These are phyloP conservation scores for Spathaspora sp. DNA, from an alignment of 805 yeast species.

Conservation along the genomic window DNA sequence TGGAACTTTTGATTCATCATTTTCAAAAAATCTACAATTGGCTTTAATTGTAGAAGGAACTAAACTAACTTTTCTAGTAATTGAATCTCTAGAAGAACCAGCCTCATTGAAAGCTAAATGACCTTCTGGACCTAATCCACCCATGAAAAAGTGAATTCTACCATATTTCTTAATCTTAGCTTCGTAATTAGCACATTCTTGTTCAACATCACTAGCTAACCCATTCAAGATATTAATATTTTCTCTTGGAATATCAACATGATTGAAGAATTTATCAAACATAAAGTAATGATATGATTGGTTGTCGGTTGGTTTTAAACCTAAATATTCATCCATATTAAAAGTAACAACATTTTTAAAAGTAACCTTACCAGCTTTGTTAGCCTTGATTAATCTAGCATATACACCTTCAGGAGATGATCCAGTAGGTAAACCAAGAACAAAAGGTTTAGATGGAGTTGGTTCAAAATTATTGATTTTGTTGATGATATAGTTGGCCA, in stretches of 20 bases:
- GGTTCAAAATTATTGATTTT: slow-evolving; percentile 45
- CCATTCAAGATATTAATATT: slow-evolving; percentile 57
- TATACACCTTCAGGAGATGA: slow-evolving; percentile 59
- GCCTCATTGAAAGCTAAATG: slow-evolving; percentile 60
- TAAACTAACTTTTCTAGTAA: slow-evolving; percentile 44
- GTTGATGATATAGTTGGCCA: slow-evolving; percentile 44
- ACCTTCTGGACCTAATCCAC: slow-evolving; percentile 61
- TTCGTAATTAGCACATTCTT: slow-evolving; percentile 49
- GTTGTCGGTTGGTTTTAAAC: slow-evolving; percentile 42
- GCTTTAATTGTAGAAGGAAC: slow-evolving; percentile 51
- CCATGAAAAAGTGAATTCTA: slow-evolving; percentile 50
- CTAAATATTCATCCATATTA: slow-evolving; percentile 61
- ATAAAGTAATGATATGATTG: slow-evolving; percentile 59
- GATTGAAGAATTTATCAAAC: slow-evolving; percentile 53
- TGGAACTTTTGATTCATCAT: slow-evolving; percentile 47
- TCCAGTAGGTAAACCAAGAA: slow-evolving; percentile 59
- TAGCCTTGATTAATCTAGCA: slow-evolving; percentile 39
- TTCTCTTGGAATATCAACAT: slow-evolving; percentile 47
- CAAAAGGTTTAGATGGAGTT: slow-evolving; percentile 44
- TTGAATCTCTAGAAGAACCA: slow-evolving; percentile 45
- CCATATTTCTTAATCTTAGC: slow-evolving; percentile 45
- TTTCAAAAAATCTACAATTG: slow-evolving; percentile 49
- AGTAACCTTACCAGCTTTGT: slow-evolving; percentile 38
- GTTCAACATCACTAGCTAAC: slow-evolving; percentile 39
- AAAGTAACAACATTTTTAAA: slow-evolving; percentile 55